Evolutionary conservation across 495 filamentous ascomycete species (phyloP), one percentile per base, ranked within the genome.

Genomic region (Neurospora sp.): DNA sequence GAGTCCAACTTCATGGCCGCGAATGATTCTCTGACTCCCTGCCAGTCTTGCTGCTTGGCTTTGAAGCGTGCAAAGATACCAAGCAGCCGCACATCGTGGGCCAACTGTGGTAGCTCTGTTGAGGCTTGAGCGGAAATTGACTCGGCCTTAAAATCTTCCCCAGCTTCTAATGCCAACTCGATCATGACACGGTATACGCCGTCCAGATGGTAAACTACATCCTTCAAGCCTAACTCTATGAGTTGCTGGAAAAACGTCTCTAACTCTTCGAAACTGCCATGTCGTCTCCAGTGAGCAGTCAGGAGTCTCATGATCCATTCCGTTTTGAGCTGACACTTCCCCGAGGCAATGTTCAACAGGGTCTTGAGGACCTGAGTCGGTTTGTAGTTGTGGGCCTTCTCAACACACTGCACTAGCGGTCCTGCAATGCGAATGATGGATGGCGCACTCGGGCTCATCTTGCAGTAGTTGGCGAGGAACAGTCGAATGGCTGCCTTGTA

Each of bases 41-140:
- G 75, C 86, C 86, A 88, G 40, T 87, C 81, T n/a, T 81, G 82
- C 18, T 75, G 72, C 72, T 77, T 79, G 4, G 86, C 86, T 42
- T 81, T 73, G 12, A 76, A 74, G 16, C 79, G 75, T 12, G 82
- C 84, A 48, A 86, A 77, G 44, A 81, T 74, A 0, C 83, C 84
- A 40, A 76, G 79, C 12, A 84, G 45, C 37, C 74, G 68, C 27
- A 82, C 69, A 45, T 84, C 76, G 1, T 48, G 70, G 38, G 68
- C 68, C 37, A 82, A 70, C 6, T 75, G 53, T 1, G 79, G 77
- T 40, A 77, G 70, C 12, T 74, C 69, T 1, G 70, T 20, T 16
- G 78, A 70, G 9, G 78, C 74, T 9, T 44, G 22, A 8, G 75
- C 68, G 27, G 80, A 74, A 40, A 81, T 83, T 3, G 59, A 75